A percentile compares a stretch with the other conserved stretches of the same genome.
Conservation (phyloP, 192 early-diverging fungal species). For the Backusella parvicylindrica region DNA sequence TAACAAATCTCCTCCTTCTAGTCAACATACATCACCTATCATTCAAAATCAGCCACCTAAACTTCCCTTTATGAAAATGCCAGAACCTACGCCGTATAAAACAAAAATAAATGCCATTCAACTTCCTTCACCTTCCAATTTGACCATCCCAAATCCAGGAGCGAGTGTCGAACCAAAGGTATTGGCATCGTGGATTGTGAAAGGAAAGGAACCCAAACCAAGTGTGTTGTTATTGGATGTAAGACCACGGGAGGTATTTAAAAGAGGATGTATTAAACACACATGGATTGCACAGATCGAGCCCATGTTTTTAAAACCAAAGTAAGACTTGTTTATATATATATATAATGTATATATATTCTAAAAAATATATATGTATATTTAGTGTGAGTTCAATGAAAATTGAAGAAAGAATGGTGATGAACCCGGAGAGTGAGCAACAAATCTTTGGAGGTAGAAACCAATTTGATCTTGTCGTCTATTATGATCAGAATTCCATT, state of each 20-base stretch:
- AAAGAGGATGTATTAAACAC: constrained; percentile 66
- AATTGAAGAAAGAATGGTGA: constrained; percentile 54
- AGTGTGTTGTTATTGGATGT: constrained; percentile 74
- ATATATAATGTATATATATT: background rate
- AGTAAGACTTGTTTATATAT: constrained; percentile 40
- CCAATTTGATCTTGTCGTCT: constrained; percentile 71
- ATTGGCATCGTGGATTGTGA: constrained; percentile 35
- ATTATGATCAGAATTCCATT: constrained; percentile 60
- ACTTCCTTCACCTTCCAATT: constrained; percentile 18
- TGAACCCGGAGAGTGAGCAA: constrained; percentile 56
- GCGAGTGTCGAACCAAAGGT: constrained; percentile 31
- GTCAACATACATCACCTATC: background rate
- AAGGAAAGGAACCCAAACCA: constrained; percentile 27
- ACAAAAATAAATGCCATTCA: background rate
- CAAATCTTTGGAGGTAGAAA: constrained; percentile 60
- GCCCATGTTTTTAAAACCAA: constrained; percentile 55
- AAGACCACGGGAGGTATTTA: constrained; percentile 65
- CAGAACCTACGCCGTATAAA: background rate
- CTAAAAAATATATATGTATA: constrained; percentile 6
- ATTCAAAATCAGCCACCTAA: background rate
- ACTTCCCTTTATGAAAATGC: background rate
- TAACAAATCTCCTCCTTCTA: background rate
- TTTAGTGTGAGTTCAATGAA: constrained; percentile 45
- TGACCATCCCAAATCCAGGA: constrained; percentile 29
- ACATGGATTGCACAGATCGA: constrained; percentile 70